Conservation (phyloP, 2,329 filamentous ascomycete species). For the Colletotrichum musae region DNA sequence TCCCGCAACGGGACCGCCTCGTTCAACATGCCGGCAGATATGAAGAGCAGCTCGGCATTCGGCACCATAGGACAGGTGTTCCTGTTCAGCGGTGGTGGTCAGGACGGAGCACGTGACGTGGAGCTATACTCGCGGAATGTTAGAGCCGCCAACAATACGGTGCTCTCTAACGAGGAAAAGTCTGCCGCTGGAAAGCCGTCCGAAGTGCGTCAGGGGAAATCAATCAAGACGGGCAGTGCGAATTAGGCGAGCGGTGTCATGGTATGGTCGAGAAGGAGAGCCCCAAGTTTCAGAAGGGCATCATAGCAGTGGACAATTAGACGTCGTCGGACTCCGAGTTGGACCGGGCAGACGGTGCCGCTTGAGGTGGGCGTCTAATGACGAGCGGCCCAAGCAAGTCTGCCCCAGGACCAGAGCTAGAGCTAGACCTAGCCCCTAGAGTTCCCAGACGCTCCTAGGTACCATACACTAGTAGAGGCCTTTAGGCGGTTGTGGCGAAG, state of each 20-base stretch:
- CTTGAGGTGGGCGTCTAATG: background rate
- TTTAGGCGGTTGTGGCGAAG: constrained; percentile 17
- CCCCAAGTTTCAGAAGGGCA: constrained; percentile 16
- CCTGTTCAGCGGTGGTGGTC: constrained; percentile 61
- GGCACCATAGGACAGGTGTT: constrained; percentile 72
- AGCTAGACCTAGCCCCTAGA: too few relatives aligned
- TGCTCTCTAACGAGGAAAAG: constrained; percentile 64
- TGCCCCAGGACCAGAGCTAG: background rate
- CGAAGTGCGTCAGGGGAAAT: background rate
- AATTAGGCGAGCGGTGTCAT: background rate
- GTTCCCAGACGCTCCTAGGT: too few relatives aligned
- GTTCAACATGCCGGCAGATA: constrained; percentile 64
- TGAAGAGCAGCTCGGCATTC: constrained; percentile 63
- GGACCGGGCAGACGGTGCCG: constrained; percentile 20
- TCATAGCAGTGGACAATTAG: constrained; percentile 23
- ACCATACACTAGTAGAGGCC: background rate
- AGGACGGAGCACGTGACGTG: constrained; percentile 42
- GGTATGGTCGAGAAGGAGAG: background rate
- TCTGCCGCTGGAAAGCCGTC: constrained; percentile 46
- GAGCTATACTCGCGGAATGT: constrained; percentile 73
- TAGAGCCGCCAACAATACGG: constrained; percentile 66
- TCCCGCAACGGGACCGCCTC: constrained; percentile 70
- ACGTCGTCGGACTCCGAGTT: constrained; percentile 32
- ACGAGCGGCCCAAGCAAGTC: constrained; percentile 2
- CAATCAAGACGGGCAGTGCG: constrained; percentile 24